phyloP scores from a whole-genome alignment of 176 grass and related monocot genomes.

The Themeda triandra region DNA sequence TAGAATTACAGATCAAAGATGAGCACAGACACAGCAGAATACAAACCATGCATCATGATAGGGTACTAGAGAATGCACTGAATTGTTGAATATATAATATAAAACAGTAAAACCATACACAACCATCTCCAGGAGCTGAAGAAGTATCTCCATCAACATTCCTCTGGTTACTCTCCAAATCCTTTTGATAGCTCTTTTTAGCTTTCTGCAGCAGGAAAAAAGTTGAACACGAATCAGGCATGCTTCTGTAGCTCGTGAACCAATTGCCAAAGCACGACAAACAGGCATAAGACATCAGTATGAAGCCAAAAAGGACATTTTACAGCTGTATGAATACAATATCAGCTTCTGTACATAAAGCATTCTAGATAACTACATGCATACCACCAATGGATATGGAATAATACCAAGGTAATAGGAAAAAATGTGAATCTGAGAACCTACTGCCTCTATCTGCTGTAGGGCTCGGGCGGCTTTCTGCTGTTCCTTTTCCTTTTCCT shows the following conservation, averaged over 20 bases:
- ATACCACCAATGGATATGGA: neutral
- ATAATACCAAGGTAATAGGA: neutral
- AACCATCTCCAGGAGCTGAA: slow-evolving; percentile 65
- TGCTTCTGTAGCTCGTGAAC: neutral
- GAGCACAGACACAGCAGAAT: neutral
- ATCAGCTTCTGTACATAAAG: neutral
- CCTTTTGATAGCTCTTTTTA: slow-evolving; percentile 85
- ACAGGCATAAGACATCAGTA: neutral
- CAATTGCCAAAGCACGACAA: neutral
- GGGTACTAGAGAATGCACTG: neutral
- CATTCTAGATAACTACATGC: neutral
- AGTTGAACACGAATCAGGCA: slow-evolving; percentile 1
- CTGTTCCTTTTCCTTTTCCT: slow-evolving; percentile 78
- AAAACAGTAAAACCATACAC: slow-evolving; percentile 36
- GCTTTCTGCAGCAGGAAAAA: slow-evolving; percentile 65
- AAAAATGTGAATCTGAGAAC: neutral
- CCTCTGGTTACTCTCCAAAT: slow-evolving; percentile 61
- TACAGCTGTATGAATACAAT: neutral
- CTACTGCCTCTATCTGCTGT: slow-evolving; percentile 88
- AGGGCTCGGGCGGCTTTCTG: slow-evolving; percentile 75
- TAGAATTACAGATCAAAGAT: neutral
- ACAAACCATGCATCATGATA: neutral
- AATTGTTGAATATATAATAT: neutral
- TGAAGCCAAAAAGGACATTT: neutral
- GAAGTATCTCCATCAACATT: slow-evolving; percentile 46